Evolutionary conservation across 176 grass and related monocot species (phyloP).

Genomic region (Microstegium vimineum): DNA sequence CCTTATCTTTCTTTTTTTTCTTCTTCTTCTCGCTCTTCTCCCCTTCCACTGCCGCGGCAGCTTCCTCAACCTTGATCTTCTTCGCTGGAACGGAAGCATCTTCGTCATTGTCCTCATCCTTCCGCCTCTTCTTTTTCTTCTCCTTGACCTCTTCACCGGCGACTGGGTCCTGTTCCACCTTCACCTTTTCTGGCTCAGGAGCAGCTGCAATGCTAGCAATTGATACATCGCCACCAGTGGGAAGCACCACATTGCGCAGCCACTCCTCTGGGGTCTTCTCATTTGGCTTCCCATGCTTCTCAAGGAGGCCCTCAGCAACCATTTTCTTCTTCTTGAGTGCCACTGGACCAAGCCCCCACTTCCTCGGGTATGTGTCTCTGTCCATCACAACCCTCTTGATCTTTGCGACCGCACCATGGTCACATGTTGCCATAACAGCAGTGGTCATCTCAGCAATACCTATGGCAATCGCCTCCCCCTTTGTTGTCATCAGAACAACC

Average conservation of each 20-base stretch:
- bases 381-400: constrained; percentile 98
- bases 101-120: constrained; percentile 19
- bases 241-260: constrained; percentile 67
- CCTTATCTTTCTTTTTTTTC: constrained; percentile 79
- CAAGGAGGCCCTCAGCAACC: constrained; percentile 62
- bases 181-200: constrained; percentile 47
- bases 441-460: constrained; percentile 96
- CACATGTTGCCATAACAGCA: constrained; percentile 87
- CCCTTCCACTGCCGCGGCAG: constrained; percentile 28
- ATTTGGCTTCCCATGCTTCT: constrained; percentile 90
- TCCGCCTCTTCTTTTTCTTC: constrained; percentile 71
- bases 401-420: constrained; percentile 70
- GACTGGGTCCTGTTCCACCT: constrained; percentile 26
- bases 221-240: constrained; percentile 66
- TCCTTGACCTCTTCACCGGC: constrained; percentile 36
- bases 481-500: constrained; percentile 87
- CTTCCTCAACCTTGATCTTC: constrained; percentile 76
- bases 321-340: constrained; percentile 87
- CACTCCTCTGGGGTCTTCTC: constrained; percentile 85
- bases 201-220: constrained; percentile 77
- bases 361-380: constrained; percentile 88
- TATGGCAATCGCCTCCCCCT: constrained; percentile 86
- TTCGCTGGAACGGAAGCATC: constrained; percentile 36
- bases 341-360: constrained; percentile 84
- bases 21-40: constrained; percentile 85